These are phyloP conservation scores for Plasmodiophora brassicae DNA, from an alignment of 208 protist species.

Conservation along the genomic window DNA sequence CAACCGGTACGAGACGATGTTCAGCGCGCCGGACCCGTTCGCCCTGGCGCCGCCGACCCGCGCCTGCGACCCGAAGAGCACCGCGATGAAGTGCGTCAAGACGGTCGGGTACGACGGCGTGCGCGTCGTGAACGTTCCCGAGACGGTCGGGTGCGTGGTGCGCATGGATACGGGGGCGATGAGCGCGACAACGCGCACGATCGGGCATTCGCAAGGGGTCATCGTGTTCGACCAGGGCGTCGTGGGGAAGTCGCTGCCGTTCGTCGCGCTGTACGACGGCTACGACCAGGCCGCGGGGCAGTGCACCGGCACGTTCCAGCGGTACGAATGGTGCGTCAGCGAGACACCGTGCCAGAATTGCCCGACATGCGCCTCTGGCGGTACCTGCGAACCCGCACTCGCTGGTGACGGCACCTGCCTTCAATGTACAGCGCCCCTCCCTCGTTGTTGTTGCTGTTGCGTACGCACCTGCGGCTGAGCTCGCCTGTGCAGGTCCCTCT, in stretches of 20 bases:
- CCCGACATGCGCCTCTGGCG: no score
- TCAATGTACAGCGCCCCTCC: no score
- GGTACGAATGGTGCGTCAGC: background rate
- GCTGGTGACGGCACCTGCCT: no score
- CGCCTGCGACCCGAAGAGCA: background rate
- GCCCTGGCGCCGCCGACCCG: background rate
- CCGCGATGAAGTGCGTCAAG: background rate
- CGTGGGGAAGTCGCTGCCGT: conserved; percentile 29
- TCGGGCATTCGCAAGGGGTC: background rate
- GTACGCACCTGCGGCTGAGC: no score
- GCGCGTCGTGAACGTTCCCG: background rate
- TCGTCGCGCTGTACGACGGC: background rate
- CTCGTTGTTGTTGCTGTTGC: no score
- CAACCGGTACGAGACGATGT: background rate
- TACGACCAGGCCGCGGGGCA: background rate
- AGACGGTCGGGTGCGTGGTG: background rate
- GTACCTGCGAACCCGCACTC: no score
- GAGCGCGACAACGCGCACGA: background rate
- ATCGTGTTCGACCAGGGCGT: background rate
- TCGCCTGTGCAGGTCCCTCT: no score
- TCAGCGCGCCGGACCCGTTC: background rate
- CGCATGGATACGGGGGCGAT: background rate
- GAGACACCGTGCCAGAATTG: background rate
- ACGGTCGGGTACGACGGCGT: background rate
- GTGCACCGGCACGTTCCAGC: background rate